Conservation (phyloP, 2,329 filamentous ascomycete genomes). For the Akanthomyces uredinophilus region DNA sequence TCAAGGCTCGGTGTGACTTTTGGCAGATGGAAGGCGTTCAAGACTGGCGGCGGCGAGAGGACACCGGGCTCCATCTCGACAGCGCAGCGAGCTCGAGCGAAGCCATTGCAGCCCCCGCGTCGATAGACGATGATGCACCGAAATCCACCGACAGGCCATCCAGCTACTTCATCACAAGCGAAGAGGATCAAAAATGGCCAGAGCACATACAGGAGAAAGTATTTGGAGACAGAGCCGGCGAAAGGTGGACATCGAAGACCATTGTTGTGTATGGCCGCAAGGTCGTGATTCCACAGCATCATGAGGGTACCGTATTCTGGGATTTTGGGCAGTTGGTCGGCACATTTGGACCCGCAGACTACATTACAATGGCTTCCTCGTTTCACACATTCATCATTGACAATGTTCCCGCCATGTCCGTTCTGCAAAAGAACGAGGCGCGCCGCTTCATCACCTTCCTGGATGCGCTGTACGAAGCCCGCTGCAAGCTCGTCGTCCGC, state of each 20-base stretch:
- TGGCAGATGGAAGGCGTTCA: constrained; percentile 75
- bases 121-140: constrained; percentile 16
- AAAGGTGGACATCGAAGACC: constrained; percentile 38
- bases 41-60: constrained; percentile 63
- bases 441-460: constrained; percentile 74
- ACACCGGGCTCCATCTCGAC: constrained; percentile 16
- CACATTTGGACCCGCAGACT: constrained; percentile 72
- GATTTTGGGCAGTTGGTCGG: constrained; percentile 64
- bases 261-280: constrained; percentile 59
- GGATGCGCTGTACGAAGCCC: constrained; percentile 76
- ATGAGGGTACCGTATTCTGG: constrained; percentile 57
- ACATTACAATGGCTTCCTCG: constrained; percentile 72
- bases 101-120: neutral
- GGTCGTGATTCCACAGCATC: constrained; percentile 53
- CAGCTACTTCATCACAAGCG: constrained; percentile 26
- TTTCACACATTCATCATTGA: constrained; percentile 76
- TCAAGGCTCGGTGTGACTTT: constrained; percentile 73
- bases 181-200: constrained; percentile 27
- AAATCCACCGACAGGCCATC: constrained; percentile 22
- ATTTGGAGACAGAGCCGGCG: constrained; percentile 20
- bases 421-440: constrained; percentile 73
- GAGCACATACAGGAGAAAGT: constrained; percentile 21
- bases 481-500: constrained; percentile 67
- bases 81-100: neutral
- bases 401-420: constrained; percentile 60